Evolutionary conservation across 2,329 filamentous ascomycete genomes (phyloP), one percentile per base, ranked within the genome.

Genomic region (Xylaria sp.): DNA sequence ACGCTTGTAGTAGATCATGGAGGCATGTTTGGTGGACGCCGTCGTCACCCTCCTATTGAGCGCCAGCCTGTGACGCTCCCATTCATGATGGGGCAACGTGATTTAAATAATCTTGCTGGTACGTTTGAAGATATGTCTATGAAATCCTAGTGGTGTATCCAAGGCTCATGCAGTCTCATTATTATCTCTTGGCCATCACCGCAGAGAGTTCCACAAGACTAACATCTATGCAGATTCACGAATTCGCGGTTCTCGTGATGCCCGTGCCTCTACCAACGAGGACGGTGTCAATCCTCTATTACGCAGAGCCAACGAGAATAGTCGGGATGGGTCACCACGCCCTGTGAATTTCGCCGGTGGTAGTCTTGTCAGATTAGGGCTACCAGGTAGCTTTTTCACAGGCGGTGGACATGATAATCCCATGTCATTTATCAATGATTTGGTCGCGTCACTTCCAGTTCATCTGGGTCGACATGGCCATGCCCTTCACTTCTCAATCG

Each of bases 241-340:
- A 62, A 75, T 83, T 80, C 83, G 87, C 72, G 81, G 84, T 74
- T 84, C 88, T 65, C 79, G 86, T 62, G 84, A 84, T 56, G 83
- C 81, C 23, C 83, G 86, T 38, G 81, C 87, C 61, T 85, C 87
- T 65, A 85, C 85, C 33, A 85, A 87, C 40, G 93, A 97, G 72
- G 94, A 97, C 77, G 94, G 93, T 3, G 86, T 90, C 26, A 97
- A 98, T 76, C 95, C 95, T 51, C 85, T 98, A 13, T 88, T 98
- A 63, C 91, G 94, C 72, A 90, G 93, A 65, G 80, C 80, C 54
- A 80, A 77, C 57, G 81, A 82, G 26, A 75, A 80, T 31, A 79
- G 77, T 28, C 81, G 82, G 65, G 85, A 89, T 20, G 76, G 76
- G 40, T 76, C 84, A 9, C 83, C 86, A 60, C 86, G 87, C 57